These are phyloP conservation scores for Aethionema arabicum DNA, from an alignment of 345 rosid genomes.

Conservation along the genomic window DNA sequence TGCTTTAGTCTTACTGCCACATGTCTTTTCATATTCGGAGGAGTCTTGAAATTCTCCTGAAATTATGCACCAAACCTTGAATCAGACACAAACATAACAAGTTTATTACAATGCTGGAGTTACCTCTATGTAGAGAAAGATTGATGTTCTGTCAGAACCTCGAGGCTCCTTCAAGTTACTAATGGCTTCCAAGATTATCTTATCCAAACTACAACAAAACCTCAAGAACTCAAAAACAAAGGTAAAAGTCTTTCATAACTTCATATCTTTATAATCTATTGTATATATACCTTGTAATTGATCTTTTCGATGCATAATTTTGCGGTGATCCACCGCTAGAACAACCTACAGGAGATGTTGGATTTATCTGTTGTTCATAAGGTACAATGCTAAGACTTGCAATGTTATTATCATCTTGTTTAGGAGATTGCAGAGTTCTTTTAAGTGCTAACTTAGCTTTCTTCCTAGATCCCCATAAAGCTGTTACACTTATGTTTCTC, in stretches of 20 bases:
- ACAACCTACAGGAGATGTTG: slow-evolving; percentile 56
- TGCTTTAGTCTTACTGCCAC: slow-evolving; percentile 73
- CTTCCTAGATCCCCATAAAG: slow-evolving; percentile 87
- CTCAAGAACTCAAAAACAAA: slow-evolving; percentile 4
- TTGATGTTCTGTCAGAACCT: slow-evolving; percentile 83
- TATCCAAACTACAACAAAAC: slow-evolving; percentile 64
- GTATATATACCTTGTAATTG: slow-evolving; percentile 53
- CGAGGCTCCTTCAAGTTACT: slow-evolving; percentile 71
- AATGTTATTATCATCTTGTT: slow-evolving; percentile 48
- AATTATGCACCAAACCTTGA: slow-evolving; percentile 19
- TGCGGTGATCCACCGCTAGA: slow-evolving; percentile 42
- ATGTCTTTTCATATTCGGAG: slow-evolving; percentile 70
- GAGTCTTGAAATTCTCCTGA: slow-evolving; percentile 73
- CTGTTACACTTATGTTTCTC: slow-evolving; percentile 97
- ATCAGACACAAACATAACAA: not conserved
- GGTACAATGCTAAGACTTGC: slow-evolving; percentile 39
- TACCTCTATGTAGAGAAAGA: slow-evolving; percentile 82
- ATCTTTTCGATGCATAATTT: slow-evolving; percentile 51
- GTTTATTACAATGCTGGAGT: not conserved
- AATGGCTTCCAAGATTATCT: slow-evolving; percentile 75
- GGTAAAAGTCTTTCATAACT: not conserved
- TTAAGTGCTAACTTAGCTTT: slow-evolving; percentile 81
- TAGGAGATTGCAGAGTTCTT: slow-evolving; percentile 46
- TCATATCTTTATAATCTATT: too few species aligned
- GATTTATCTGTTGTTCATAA: slow-evolving; percentile 50